Conservation (phyloP, 495 filamentous ascomycete genomes). For the Cercophora scortea region DNA sequence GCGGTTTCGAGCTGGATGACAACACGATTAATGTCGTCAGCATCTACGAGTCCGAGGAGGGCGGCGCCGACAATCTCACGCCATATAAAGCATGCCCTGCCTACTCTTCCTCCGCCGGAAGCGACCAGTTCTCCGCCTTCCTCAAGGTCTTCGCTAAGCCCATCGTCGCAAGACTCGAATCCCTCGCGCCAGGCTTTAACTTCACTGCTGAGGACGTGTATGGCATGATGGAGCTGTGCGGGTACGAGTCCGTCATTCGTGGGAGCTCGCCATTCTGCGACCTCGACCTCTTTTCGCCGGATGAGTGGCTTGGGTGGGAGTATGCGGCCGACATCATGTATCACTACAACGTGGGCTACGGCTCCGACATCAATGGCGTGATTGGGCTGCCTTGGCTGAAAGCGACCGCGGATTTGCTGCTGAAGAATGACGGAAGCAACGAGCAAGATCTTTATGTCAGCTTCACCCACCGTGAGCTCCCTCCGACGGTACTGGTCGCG, state of each 20-base stretch:
- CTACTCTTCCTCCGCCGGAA: slow-evolving; percentile 38
- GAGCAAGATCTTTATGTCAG: slow-evolving; percentile 39
- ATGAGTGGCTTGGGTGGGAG: slow-evolving; percentile 43
- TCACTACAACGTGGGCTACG: slow-evolving; percentile 43
- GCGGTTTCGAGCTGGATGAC: slow-evolving; percentile 33
- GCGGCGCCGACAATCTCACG: slow-evolving; percentile 39
- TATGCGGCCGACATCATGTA: slow-evolving; percentile 40
- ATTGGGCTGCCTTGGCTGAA: slow-evolving; percentile 44
- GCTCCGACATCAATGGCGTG: slow-evolving; percentile 28
- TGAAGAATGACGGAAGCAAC: slow-evolving; percentile 11
- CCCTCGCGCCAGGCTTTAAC: slow-evolving; percentile 34
- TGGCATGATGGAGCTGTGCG: slow-evolving; percentile 43
- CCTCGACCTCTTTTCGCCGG: slow-evolving; percentile 35
- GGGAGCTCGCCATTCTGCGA: slow-evolving; percentile 40
- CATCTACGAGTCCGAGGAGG: slow-evolving; percentile 28
- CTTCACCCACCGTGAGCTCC: slow-evolving; percentile 44
- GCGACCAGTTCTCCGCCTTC: slow-evolving; percentile 30
- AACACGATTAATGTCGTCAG: slow-evolving; percentile 32
- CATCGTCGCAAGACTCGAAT: slow-evolving; percentile 34
- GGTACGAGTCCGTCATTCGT: slow-evolving; percentile 41
- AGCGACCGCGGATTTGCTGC: slow-evolving; percentile 29
- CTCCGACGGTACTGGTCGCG: slow-evolving; percentile 38
- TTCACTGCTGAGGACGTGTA: slow-evolving; percentile 40
- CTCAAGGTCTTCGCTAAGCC: slow-evolving; percentile 35
- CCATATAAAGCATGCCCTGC: slow-evolving; percentile 41